Evolutionary conservation across 2,329 filamentous ascomycete genomes (phyloP).

Genomic region (Fusarium sublunatum): DNA sequence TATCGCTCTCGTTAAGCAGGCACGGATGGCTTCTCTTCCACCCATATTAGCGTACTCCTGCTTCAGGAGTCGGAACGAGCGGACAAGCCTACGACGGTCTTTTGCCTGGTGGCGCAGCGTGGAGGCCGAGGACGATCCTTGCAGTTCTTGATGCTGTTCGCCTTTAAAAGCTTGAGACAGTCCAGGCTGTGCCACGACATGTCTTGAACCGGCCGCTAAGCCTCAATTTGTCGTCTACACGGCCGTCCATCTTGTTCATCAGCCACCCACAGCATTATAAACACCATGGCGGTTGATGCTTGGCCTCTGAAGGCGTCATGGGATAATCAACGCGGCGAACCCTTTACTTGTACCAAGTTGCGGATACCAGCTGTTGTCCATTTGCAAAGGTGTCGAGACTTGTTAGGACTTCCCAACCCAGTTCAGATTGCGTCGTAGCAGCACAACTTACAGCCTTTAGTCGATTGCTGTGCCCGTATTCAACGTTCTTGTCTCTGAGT

Average conservation of each 20-base stretch:
- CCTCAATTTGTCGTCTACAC: slow-evolving; percentile 10
- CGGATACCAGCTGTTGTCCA: too few species aligned
- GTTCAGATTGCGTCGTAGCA: neutral
- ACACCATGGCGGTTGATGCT: too few species aligned
- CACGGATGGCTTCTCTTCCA: slow-evolving; percentile 12
- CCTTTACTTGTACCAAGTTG: neutral
- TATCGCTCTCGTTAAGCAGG: slow-evolving; percentile 11
- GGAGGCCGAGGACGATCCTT: slow-evolving; percentile 16
- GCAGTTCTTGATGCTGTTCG: slow-evolving; percentile 8
- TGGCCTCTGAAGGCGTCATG: too few species aligned
- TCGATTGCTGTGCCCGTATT: neutral
- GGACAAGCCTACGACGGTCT: neutral
- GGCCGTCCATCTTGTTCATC: neutral
- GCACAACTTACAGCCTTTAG: neutral
- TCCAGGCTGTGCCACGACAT: slow-evolving; percentile 28
- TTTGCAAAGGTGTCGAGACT: neutral
- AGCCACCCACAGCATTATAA: neutral
- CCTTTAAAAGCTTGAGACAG: slow-evolving; percentile 7
- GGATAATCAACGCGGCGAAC: neutral
- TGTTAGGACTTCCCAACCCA: neutral
- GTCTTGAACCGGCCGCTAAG: slow-evolving; percentile 8
- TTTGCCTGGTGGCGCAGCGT: slow-evolving; percentile 2
- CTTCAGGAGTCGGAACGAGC: slow-evolving; percentile 1
- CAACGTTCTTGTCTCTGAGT: neutral
- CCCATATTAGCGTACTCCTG: slow-evolving; percentile 7